phyloP scores from a whole-genome alignment of 345 rosid species.

The Dimocarpus longan region DNA sequence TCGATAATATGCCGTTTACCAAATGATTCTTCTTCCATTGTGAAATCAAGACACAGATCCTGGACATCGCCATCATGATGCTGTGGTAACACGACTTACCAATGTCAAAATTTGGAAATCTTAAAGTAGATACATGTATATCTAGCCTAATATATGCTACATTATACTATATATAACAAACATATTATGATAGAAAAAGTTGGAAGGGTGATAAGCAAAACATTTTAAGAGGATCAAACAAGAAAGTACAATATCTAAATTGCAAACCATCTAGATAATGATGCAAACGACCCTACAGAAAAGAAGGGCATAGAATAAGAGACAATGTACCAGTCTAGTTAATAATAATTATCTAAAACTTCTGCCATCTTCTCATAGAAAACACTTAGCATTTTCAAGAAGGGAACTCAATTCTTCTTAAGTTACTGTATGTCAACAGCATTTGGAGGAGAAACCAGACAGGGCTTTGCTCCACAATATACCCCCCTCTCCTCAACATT shows the following conservation, averaged over 20 bases:
- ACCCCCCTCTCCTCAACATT: no score
- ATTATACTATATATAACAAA: neutral
- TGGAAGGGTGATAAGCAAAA: neutral
- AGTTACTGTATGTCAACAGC: neutral
- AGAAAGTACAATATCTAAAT: constrained; percentile 4
- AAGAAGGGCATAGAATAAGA: neutral
- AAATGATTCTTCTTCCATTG: constrained; percentile 85
- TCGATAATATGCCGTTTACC: constrained; percentile 70
- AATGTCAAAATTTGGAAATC: constrained; percentile 2
- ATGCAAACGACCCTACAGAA: neutral
- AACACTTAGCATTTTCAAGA: neutral
- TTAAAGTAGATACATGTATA: neutral
- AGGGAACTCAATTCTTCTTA: neutral
- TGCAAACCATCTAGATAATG: constrained; percentile 6
- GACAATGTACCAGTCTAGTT: neutral
- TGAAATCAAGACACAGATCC: constrained; percentile 90
- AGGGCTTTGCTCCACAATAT: no score
- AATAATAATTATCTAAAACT: neutral
- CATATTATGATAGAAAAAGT: neutral
- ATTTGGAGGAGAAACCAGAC: neutral
- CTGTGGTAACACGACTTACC: constrained; percentile 40
- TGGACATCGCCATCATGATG: constrained; percentile 85
- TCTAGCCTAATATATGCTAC: neutral
- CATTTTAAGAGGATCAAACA: neutral
- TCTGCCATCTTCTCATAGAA: neutral